Conservation (phyloP, 306 rosid genomes). For the Dryas octopetala region DNA sequence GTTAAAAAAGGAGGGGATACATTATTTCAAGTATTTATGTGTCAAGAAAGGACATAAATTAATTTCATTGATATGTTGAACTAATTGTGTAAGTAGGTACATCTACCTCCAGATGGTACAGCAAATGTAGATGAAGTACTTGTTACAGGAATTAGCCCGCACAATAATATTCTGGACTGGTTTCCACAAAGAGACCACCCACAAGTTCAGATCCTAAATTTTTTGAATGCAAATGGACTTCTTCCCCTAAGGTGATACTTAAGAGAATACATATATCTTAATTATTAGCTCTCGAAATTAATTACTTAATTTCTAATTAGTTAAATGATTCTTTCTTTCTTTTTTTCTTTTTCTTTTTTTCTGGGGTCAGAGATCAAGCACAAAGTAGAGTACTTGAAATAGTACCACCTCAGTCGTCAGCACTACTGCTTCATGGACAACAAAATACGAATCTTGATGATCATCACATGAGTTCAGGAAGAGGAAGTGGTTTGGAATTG, state of each 20-base stretch:
- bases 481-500: conserved; percentile 15
- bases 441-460: conserved; percentile 23
- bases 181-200: conserved; percentile 36
- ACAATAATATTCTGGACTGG: conserved; percentile 37
- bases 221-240: conserved; percentile 38
- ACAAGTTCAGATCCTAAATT: conserved; percentile 38
- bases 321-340: background rate
- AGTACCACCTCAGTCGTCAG: conserved; percentile 26
- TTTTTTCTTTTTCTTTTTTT: too few relatives aligned
- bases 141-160: conserved; percentile 23
- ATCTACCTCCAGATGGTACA: conserved; percentile 20
- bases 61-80: background rate
- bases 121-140: conserved; percentile 26
- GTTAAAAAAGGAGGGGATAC: too few relatives aligned
- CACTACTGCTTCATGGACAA: conserved; percentile 15
- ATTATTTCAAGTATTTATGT: too few relatives aligned
- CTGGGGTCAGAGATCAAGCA: conserved; percentile 34
- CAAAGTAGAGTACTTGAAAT: conserved; percentile 23
- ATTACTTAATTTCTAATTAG: background rate
- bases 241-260: conserved; percentile 35
- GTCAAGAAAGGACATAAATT: too few relatives aligned
- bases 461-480: conserved; percentile 24
- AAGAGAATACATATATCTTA: too few relatives aligned
- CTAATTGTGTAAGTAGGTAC: conserved; percentile 23
- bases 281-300: background rate